Evolutionary conservation across 805 yeast species (phyloP), one percentile per base, ranked within the genome.

Genomic region (Saturnispora kantuleensis): DNA sequence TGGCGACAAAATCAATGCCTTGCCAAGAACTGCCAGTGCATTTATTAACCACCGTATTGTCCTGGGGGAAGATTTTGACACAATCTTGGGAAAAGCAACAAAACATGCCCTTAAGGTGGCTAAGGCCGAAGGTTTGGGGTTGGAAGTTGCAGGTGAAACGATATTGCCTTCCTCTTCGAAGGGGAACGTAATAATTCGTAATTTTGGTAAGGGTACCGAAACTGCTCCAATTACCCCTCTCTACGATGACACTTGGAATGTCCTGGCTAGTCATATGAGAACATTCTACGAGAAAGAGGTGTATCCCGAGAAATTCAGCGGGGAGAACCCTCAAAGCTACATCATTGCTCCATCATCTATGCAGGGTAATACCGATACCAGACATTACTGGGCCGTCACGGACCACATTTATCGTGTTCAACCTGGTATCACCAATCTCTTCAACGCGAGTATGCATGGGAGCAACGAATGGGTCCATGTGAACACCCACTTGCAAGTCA

Each of bases 331-430:
- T 6, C 33, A 33, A n/a, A 17, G 12, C 1, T 46, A 55, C 26
- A 56, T 73, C 30, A 69, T 76, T n/a, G 68, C 81, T 3, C 85
- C 88, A 2, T 65, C 74, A 17, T 58, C 81, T 33, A 73, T 77
- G 71, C 68, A 83, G 3, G 87, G 81, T 10, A 81, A 81, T 60
- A 82, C 89, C 3, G 89, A 83, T 56, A 81, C 88, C 5, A 65
- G 68, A 46, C 68, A 73, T 54, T 83, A 79, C 60, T 80, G 86
- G 87, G 56, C 62, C 36, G 63, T 83, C 52, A 73, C 82, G 2
- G 59, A 67, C 32, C 73, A 81, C 54, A 79, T 83, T 42, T 83
- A 69, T 64, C 68, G 89, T 46, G 77, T 70, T 57, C 68, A 70
- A 36, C 82, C 85, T 10, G 72, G 70, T 30, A 59, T 64, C 16